These are phyloP conservation scores for Plasmodium relictum DNA, from an alignment of 169 alveolate species.

Conservation along the genomic window DNA sequence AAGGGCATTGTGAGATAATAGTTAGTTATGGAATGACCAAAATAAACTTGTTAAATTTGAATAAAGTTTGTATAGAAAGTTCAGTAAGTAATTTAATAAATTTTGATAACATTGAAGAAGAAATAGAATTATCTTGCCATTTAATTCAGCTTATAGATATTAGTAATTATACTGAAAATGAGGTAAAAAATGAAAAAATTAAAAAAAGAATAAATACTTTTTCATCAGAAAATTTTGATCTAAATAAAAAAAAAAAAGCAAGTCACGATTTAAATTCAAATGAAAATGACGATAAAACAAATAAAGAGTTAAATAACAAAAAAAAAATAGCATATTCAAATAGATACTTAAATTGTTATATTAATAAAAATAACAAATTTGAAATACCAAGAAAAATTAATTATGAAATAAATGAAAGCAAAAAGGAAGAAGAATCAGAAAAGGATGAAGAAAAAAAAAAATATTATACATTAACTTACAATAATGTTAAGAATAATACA, in stretches of 20 bases:
- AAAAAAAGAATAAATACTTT: constrained; percentile 16
- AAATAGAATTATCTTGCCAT: constrained; percentile 24
- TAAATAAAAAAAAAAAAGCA: constrained; percentile 14
- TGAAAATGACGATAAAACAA: not conserved
- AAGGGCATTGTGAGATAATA: constrained; percentile 55
- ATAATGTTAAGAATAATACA: not conserved
- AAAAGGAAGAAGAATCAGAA: not conserved
- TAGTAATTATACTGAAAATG: constrained; percentile 20
- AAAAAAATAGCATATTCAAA: not conserved
- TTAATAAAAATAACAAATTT: constrained; percentile 20
- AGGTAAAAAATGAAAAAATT: not conserved
- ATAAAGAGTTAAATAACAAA: not conserved
- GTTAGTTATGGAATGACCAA: constrained; percentile 44
- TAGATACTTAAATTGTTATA: constrained; percentile 4
- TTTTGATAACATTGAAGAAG: constrained; percentile 33
- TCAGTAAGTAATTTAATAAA: constrained; percentile 1
- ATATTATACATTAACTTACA: no score
- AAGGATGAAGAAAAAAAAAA: not conserved
- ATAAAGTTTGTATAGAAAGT: constrained; percentile 32
- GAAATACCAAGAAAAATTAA: constrained; percentile 46
- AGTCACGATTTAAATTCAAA: not conserved
- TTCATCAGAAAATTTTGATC: not conserved
- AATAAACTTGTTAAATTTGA: constrained; percentile 32
- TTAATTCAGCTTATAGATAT: constrained; percentile 38
- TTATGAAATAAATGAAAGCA: not conserved